Base-by-base conservation (phyloP, 176 grass and related monocot species). In the Lolium multiflorum region DNA sequence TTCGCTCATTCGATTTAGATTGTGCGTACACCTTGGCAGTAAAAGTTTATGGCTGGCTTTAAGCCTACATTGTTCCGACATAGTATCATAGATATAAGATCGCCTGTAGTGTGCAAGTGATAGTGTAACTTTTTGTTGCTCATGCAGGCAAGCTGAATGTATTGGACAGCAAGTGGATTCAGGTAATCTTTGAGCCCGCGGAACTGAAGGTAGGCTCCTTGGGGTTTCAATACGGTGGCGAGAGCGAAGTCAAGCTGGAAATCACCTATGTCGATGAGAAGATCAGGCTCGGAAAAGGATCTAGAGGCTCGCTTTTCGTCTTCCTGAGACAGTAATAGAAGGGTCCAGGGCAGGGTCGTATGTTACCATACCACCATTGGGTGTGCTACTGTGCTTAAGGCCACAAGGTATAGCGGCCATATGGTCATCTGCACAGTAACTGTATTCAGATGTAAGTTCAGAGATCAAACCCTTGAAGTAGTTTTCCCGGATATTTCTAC, bases 171-270 rank as follows among this genome's bases (percentile, higher is more conserved):
- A 96, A 91, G 41, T 98, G 97, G 97, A 94, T 98, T 90, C 92
- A 96, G 84, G 97, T 98, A 78, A 85, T 98, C 55, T 98, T 98
- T 47, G 96, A 96, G 26, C 82, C 96, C 11, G 93, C 96, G 2
- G 90, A 92, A 74, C 58, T 98, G 81, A 98, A 94, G 74, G 21
- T 98, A 25, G 97, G 92, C 18, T 76, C 82, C 37, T 81, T 98
- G 67, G 88, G 90, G 22, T 98, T 98, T 7, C 92, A 70, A 0
- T 98, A 98, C 13, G 97, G 97, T 2, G 90, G 93, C 22, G 87
- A 92, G 87, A 98, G 97, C 3, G 96, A 98, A 80, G 96, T 98
- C 6, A 98, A 96, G 88, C 85, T 94, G 43, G 90, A 98, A 65
- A 98, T 96, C 80, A 96, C 94, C 9, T 98, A 94, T 43, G 82